phyloP scores from a whole-genome alignment of 2,329 filamentous ascomycete species.

The Aspergillus sp. region DNA sequence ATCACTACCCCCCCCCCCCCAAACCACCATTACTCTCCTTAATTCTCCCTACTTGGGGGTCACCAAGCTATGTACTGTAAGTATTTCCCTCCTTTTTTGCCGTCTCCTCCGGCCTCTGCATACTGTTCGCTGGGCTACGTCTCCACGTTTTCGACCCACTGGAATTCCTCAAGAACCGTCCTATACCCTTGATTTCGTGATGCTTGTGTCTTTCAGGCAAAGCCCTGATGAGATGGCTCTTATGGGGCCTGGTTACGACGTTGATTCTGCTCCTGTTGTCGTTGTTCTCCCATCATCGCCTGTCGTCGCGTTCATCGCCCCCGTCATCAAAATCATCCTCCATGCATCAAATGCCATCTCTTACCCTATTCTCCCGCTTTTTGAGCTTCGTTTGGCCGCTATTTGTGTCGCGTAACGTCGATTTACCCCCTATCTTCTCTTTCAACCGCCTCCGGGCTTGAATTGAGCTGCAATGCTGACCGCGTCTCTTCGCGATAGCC shows the following conservation, averaged over 20 bases:
- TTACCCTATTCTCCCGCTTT: slow-evolving; percentile 14
- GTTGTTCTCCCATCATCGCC: slow-evolving; percentile 12
- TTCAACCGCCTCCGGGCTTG: slow-evolving; percentile 9
- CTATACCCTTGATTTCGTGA: slow-evolving; percentile 10
- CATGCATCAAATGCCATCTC: slow-evolving; percentile 26
- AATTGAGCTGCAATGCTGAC: slow-evolving; percentile 35
- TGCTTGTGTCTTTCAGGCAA: slow-evolving; percentile 8
- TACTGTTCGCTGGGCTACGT: slow-evolving; percentile 29
- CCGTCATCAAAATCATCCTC: slow-evolving; percentile 29
- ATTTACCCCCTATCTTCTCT: slow-evolving; percentile 15
- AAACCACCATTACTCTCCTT: slow-evolving; percentile 26
- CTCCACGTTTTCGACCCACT: slow-evolving; percentile 33
- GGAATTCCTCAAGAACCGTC: slow-evolving; percentile 18
- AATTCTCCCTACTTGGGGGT: slow-evolving; percentile 33
- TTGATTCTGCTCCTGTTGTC: slow-evolving; percentile 11
- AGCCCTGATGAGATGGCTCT: slow-evolving; percentile 9
- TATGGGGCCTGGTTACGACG: slow-evolving; percentile 14
- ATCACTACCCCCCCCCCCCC: too few relatives aligned
- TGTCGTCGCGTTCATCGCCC: slow-evolving; percentile 26
- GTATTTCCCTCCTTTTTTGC: slow-evolving; percentile 33
- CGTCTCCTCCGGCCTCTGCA: slow-evolving; percentile 18
- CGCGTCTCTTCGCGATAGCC: slow-evolving; percentile 25
- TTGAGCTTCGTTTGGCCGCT: slow-evolving; percentile 15
- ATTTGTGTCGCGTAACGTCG: slow-evolving; percentile 27
- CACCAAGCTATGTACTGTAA: slow-evolving; percentile 52